Percentiles rank a stretch among this genome's conserved stretches.
These are phyloP conservation scores for Nemania serpens DNA, from an alignment of 2,329 filamentous ascomycete genomes.

Conservation along the genomic window DNA sequence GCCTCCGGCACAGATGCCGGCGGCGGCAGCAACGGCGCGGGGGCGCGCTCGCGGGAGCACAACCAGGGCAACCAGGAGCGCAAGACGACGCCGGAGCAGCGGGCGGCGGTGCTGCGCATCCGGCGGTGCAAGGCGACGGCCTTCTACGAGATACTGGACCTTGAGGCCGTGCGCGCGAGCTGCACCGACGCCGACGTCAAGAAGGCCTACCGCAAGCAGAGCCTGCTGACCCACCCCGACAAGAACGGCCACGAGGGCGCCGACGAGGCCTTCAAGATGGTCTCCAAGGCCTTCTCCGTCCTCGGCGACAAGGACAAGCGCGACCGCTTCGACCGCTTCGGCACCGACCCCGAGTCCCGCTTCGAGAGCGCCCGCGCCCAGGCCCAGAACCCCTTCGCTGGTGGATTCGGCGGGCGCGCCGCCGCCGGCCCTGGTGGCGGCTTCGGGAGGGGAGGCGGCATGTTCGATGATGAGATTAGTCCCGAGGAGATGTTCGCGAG, in stretches of 20 bases:
- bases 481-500: constrained; percentile 96
- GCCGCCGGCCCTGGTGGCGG: constrained; percentile 47
- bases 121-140: constrained; percentile 81
- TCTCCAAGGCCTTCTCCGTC: constrained; percentile 89
- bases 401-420: constrained; percentile 43
- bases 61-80: constrained; percentile 77
- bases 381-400: constrained; percentile 48
- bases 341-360: constrained; percentile 88
- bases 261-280: constrained; percentile 98
- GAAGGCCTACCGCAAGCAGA: constrained; percentile 95
- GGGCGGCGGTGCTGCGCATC: constrained; percentile 87
- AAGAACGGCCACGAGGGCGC: constrained; percentile 97
- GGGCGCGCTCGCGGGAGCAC: constrained; percentile 64
- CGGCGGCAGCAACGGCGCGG: constrained; percentile 40
- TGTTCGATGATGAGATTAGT: constrained; percentile 90
- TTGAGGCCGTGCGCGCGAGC: constrained; percentile 62
- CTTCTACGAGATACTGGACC: constrained; percentile 91
- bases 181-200: constrained; percentile 87
- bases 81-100: constrained; percentile 86
- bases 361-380: constrained; percentile 69
- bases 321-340: constrained; percentile 83
- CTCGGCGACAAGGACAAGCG: constrained; percentile 94
- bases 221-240: constrained; percentile 93
- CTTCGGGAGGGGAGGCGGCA: constrained; percentile 58
- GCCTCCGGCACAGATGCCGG: constrained; percentile 60